phyloP scores from a whole-genome alignment of 2,329 filamentous ascomycete species.

The Mollisia scopiformis region DNA sequence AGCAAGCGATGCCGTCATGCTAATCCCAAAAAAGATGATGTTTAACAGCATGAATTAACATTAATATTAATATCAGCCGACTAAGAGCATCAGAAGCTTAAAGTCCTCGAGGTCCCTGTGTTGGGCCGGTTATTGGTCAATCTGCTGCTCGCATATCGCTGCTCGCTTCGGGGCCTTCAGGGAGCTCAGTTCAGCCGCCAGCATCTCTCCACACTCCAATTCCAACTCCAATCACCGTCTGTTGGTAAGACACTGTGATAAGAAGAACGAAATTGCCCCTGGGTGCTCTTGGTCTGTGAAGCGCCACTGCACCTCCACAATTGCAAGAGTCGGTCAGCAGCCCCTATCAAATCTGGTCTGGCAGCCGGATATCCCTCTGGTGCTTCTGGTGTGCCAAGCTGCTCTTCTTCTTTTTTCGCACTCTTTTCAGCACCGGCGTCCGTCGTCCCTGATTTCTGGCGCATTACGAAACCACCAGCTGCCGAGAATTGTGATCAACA shows the following conservation, averaged over 20 bases:
- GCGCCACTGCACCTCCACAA: neutral
- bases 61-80: neutral
- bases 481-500: neutral
- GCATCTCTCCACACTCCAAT: neutral
- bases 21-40: neutral
- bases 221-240: neutral
- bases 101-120: neutral
- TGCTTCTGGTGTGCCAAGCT: too few relatives aligned
- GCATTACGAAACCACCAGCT: neutral
- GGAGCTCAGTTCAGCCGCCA: conserved; percentile 1
- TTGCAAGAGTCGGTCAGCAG: neutral
- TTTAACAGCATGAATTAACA: too few relatives aligned
- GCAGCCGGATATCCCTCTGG: neutral
- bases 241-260: conserved; percentile 2
- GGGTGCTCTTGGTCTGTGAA: neutral
- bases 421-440: neutral
- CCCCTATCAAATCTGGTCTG: neutral
- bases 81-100: neutral
- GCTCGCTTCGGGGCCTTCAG: neutral
- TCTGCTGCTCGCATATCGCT: neutral
- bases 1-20: conserved; percentile 1
- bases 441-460: neutral
- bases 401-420: neutral
- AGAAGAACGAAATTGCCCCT: neutral
- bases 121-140: neutral